Evolutionary conservation across 23 red algal genomes (phyloP).

Genomic region (Agarophyton chilense): DNA sequence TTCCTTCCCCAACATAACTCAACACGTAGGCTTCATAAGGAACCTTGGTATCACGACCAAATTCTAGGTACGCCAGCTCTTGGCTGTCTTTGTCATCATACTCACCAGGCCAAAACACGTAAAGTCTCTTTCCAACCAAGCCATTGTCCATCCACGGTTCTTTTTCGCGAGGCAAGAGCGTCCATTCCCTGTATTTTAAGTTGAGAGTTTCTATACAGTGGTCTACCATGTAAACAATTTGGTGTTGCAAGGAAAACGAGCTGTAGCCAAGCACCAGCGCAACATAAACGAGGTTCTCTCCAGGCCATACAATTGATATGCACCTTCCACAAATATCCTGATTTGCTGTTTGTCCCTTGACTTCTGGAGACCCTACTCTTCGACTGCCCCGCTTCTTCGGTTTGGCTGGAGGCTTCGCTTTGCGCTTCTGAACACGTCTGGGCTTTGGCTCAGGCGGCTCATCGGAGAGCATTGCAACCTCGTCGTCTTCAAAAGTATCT

Average conservation of each 20-base stretch:
- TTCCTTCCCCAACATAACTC: conserved; percentile 48
- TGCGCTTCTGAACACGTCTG: background rate
- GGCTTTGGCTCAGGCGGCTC: background rate
- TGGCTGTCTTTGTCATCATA: conserved; percentile 29
- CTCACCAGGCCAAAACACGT: conserved; percentile 55
- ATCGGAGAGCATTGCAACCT: background rate
- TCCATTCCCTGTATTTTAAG: conserved; percentile 59
- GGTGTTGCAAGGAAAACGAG: conserved; percentile 22
- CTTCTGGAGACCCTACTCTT: background rate
- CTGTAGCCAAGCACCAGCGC: conserved; percentile 52
- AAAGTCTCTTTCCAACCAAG: conserved; percentile 50
- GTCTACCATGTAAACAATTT: conserved; percentile 48
- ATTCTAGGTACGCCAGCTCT: background rate
- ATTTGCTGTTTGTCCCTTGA: conserved; percentile 25
- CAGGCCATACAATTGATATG: conserved; percentile 44
- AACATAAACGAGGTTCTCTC: conserved; percentile 37
- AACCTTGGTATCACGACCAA: conserved; percentile 42
- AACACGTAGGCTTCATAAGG: conserved; percentile 57
- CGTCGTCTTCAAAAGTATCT: background rate
- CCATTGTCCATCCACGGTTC: conserved; percentile 52
- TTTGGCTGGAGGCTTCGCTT: background rate
- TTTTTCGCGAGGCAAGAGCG: conserved; percentile 29
- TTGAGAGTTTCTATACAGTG: conserved; percentile 54
- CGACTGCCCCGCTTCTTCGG: background rate
- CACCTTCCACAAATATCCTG: conserved; percentile 48